Conservation (phyloP, 148 eudicot genomes). For the Rhododendron simsii region DNA sequence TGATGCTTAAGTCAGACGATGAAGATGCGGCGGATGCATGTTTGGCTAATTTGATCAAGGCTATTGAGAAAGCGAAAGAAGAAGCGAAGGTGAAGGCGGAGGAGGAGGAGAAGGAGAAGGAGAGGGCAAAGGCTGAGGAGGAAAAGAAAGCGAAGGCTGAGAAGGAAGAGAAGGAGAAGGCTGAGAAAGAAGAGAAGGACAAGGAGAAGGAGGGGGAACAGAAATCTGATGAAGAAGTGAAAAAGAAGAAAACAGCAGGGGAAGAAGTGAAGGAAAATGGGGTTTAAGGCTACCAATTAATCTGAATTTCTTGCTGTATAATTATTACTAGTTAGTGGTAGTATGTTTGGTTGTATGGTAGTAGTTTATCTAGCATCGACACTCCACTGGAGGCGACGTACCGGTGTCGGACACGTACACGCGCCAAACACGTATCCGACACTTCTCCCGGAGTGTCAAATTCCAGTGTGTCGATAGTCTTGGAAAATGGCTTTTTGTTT, state of each 20-base stretch:
- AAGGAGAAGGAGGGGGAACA: background rate
- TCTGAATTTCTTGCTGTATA: too few relatives aligned
- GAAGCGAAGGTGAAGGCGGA: conserved; percentile 10
- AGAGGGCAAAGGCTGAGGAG: background rate
- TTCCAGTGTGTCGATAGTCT: too few relatives aligned
- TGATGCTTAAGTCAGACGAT: conserved; percentile 38
- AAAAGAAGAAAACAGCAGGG: background rate
- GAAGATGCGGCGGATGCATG: conserved; percentile 17
- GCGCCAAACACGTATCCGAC: too few relatives aligned
- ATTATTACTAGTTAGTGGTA: too few relatives aligned
- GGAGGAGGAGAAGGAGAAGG: conserved; percentile 24
- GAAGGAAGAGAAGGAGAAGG: background rate
- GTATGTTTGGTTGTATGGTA: background rate
- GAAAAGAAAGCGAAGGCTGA: background rate
- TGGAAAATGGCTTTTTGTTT: too few relatives aligned
- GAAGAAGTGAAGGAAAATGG: conserved; percentile 6
- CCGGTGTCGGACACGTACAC: too few relatives aligned
- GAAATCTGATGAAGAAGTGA: background rate
- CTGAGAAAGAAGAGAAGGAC: conserved; percentile 20
- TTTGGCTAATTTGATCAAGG: conserved; percentile 26
- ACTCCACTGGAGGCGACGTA: too few relatives aligned
- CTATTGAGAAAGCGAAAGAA: conserved; percentile 18
- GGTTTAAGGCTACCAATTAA: background rate
- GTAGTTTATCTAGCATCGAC: background rate
- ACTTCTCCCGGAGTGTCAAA: too few relatives aligned